Evolutionary conservation across 768 basidiomycete species (phyloP).

Genomic region (Boletus subparvulus): DNA sequence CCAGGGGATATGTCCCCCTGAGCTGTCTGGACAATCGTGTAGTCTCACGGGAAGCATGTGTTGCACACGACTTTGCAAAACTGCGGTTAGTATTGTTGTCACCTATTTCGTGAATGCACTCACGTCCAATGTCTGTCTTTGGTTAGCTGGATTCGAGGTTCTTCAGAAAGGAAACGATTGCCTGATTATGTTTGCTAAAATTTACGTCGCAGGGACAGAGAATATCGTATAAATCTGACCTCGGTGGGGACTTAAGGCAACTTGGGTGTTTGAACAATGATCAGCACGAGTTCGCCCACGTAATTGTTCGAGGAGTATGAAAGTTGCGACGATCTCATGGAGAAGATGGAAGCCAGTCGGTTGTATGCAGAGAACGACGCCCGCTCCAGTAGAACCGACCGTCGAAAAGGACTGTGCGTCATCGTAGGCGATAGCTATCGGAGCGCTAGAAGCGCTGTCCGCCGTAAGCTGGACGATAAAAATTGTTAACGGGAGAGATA

Average conservation of each 20-base stretch:
- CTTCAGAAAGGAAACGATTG: background rate
- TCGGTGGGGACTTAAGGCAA: background rate
- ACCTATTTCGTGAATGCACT: background rate
- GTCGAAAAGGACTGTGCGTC: background rate
- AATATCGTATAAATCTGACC: background rate
- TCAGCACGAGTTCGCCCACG: background rate
- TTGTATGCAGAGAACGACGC: conserved; percentile 7
- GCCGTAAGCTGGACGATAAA: conserved; percentile 4
- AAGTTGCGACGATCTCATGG: conserved; percentile 17
- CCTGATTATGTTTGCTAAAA: background rate
- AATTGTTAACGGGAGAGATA: no score
- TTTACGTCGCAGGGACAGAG: background rate
- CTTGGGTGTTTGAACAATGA: background rate
- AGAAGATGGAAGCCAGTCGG: conserved; percentile 22
- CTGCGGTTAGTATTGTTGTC: background rate
- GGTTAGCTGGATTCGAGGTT: background rate
- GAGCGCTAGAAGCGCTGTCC: background rate
- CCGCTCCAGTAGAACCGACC: background rate
- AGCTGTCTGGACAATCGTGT: background rate
- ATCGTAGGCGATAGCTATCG: conserved; percentile 11
- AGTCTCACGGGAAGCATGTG: background rate
- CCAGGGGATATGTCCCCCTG: background rate
- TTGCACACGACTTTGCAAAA: background rate
- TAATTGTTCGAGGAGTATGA: conserved; percentile 11
- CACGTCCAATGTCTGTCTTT: conserved; percentile 2